Percentiles rank a stretch among this genome's conserved stretches.
Conservation (phyloP, 768 basidiomycete genomes). For the Suillus luteus region DNA sequence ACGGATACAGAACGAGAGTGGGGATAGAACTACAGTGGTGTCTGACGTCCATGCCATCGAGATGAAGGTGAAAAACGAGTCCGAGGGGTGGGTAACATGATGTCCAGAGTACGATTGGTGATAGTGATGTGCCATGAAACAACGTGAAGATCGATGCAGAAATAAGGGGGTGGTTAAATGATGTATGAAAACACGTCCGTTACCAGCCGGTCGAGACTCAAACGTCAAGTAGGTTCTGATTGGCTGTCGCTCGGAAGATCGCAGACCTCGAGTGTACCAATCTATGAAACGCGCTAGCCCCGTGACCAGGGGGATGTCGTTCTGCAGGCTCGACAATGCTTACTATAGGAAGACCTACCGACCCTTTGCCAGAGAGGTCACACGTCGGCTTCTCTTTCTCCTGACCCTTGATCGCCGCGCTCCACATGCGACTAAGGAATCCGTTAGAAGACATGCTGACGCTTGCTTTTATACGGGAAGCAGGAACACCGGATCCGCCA, state of each 20-base stretch:
- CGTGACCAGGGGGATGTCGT: conserved; percentile 29
- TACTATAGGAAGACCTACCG: conserved; percentile 18
- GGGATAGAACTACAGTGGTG: conserved; percentile 29
- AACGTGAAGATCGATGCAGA: conserved; percentile 20
- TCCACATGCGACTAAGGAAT: conserved; percentile 79
- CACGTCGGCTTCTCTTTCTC: conserved; percentile 29
- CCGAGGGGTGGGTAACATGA: conserved; percentile 8
- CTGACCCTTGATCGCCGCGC: conserved; percentile 50
- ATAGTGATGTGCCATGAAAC: conserved; percentile 32
- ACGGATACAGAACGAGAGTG: conserved; percentile 36
- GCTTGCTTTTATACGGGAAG: conserved; percentile 36
- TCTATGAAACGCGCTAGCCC: conserved; percentile 39
- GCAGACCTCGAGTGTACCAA: conserved; percentile 48
- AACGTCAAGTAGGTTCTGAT: conserved; percentile 30
- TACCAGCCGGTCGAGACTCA: conserved; percentile 24
- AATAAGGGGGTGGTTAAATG: conserved; percentile 22
- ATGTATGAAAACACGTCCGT: conserved; percentile 24
- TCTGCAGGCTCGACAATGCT: conserved; percentile 31
- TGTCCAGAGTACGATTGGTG: conserved; percentile 27
- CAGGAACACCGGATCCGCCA: conserved; percentile 15
- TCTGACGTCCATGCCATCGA: conserved; percentile 27
- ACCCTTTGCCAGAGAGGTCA: conserved; percentile 16
- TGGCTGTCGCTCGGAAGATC: conserved; percentile 38
- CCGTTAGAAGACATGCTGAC: conserved; percentile 44
- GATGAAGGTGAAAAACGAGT: conserved; percentile 6